Base-by-base conservation (phyloP, 2,329 filamentous ascomycete genomes). In the Berkeleyomyces basicola region DNA sequence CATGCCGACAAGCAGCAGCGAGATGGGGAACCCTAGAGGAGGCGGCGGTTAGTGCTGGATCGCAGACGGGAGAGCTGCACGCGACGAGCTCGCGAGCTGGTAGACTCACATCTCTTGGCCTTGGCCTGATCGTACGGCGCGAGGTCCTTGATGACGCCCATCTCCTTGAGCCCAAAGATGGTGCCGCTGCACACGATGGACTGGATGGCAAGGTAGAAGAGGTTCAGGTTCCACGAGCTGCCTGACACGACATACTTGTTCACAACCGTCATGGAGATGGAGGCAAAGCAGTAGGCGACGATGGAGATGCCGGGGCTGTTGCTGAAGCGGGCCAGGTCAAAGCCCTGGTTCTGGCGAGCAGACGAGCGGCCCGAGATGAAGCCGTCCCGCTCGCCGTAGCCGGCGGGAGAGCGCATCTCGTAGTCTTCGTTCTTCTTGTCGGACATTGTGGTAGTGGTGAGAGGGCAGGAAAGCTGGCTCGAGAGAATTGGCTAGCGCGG, bases 241-340 rank as follows among this genome's bases (percentile, higher is more conserved):
- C 93, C 93, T 6, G 90, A 96, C 57, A 99, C 83, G 66, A 96
- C 91, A 74, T 95, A 99, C 80, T 99, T 99, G 78, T 99, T 99
- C 74, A 95, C 93, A n/a, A 96, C 88, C 6, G 93, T 99, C 93
- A 99, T 99, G 74, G 92, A 82, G 72, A 99, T 99, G n/a, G 91
- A 96, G 61, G 92, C 89, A 70, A 87, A 79, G 75, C 93, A 99
- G 79, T 99, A 99, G 58, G 88, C 84, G 67, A 95, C 72, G 69
- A 99, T 88, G 31, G 92, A 90, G 58, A 93, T 72, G 55, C 82
- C 77, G 14, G 90, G 88, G 74, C 84, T 93, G 75, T 90, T 89
- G 69, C 85, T 81, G 66, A 90, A 72, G 68, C 77, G 75, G 66
- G 77, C 73, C 51, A 78, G 66, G 64, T 72, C 73, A 51, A 75